Evolutionary conservation across 2,329 filamentous ascomycete species (phyloP).

Genomic region (Penicillium sp.): DNA sequence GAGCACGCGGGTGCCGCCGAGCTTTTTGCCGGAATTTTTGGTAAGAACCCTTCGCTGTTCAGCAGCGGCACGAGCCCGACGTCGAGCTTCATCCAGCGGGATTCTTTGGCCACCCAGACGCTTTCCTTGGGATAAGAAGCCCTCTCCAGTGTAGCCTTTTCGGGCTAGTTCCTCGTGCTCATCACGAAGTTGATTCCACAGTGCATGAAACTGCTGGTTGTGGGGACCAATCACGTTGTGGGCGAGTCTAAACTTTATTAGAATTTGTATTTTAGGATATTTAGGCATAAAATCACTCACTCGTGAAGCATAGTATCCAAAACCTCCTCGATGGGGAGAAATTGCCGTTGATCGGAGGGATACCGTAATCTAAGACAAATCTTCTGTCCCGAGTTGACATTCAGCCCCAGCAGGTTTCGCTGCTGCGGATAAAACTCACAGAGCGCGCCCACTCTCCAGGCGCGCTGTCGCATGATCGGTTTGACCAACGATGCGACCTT

Average conservation of each 20-base stretch:
- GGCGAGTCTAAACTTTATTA: conserved; percentile 55
- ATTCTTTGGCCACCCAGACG: conserved; percentile 67
- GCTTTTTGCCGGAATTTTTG: conserved; percentile 65
- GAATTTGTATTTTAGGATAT: neutral
- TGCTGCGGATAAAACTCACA: conserved; percentile 83
- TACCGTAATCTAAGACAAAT: conserved; percentile 83
- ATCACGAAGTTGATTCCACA: conserved; percentile 87
- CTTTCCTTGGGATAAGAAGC: conserved; percentile 74
- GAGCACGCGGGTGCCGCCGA: conserved; percentile 64
- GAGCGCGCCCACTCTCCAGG: conserved; percentile 76
- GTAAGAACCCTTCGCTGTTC: conserved; percentile 64
- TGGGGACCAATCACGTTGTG: conserved; percentile 85
- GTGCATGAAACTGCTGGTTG: conserved; percentile 74
- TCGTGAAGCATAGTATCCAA: conserved; percentile 94
- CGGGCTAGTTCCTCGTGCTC: conserved; percentile 73
- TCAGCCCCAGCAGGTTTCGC: conserved; percentile 73
- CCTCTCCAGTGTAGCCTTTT: conserved; percentile 89
- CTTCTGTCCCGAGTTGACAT: conserved; percentile 71
- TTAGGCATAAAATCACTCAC: conserved; percentile 34
- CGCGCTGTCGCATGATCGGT: conserved; percentile 85
- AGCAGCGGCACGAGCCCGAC: conserved; percentile 70
- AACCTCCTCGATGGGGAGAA: conserved; percentile 75
- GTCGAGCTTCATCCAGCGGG: conserved; percentile 70
- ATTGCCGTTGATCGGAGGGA: conserved; percentile 69
- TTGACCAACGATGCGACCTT: conserved; percentile 87